Evolutionary conservation across 345 rosid genomes (phyloP).

Genomic region (Eucalyptus sp.): DNA sequence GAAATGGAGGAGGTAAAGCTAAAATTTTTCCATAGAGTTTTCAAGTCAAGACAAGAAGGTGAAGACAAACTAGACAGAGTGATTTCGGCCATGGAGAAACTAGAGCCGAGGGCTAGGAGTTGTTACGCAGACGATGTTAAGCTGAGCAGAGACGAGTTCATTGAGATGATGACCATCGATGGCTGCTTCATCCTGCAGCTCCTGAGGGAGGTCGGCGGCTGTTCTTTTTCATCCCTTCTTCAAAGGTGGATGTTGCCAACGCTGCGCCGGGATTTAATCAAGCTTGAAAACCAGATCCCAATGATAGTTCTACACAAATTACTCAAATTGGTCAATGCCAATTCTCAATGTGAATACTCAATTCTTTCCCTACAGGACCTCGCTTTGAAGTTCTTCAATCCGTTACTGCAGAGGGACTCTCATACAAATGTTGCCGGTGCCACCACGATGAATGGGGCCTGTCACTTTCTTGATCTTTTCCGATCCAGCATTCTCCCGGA

Average conservation of each 20-base stretch:
- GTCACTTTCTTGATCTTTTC: slow-evolving; percentile 13
- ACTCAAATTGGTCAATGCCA: background rate
- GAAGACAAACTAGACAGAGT: background rate
- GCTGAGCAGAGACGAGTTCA: background rate
- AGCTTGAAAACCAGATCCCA: slow-evolving; percentile 21
- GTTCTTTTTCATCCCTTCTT: background rate
- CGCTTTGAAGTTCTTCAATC: slow-evolving; percentile 7
- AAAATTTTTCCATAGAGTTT: background rate
- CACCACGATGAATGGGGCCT: background rate
- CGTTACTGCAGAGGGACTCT: background rate
- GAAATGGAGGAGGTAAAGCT: slow-evolving; percentile 9
- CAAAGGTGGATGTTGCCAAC: slow-evolving; percentile 17
- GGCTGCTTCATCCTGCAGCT: slow-evolving; percentile 21
- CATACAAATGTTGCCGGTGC: background rate
- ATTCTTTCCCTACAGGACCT: background rate
- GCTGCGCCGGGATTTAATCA: slow-evolving; percentile 7
- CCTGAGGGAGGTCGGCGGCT: background rate
- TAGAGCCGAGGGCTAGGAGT: slow-evolving; percentile 4
- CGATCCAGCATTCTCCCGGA: slow-evolving; percentile 10
- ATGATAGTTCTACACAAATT: slow-evolving; percentile 1
- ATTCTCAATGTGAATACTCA: background rate
- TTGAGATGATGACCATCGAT: slow-evolving; percentile 14
- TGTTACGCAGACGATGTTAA: slow-evolving; percentile 4
- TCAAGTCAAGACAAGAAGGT: background rate
- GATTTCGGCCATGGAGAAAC: background rate